phyloP scores from a whole-genome alignment of 179 eudicot species.

The Drosera spatulata region DNA sequence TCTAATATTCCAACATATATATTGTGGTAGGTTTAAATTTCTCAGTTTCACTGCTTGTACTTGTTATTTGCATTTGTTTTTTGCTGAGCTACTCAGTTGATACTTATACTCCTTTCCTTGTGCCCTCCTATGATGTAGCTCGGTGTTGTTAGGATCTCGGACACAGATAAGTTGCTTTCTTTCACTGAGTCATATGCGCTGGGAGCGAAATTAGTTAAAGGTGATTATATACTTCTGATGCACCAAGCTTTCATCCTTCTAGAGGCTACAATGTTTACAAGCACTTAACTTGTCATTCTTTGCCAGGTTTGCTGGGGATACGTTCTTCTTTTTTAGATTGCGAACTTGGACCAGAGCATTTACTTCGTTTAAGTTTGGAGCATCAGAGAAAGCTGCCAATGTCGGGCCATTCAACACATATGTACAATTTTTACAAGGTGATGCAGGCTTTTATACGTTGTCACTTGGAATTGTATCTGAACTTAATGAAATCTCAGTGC shows the following conservation, averaged over 20 bases:
- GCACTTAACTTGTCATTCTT: not conserved
- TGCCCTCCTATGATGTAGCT: conserved; percentile 21
- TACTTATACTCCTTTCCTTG: too few relatives aligned
- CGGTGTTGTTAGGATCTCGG: conserved; percentile 49
- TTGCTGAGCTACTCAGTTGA: too few relatives aligned
- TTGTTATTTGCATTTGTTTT: too few relatives aligned
- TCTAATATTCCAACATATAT: too few relatives aligned
- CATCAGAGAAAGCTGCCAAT: conserved; percentile 37
- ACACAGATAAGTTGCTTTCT: conserved; percentile 36
- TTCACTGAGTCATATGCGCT: conserved; percentile 61
- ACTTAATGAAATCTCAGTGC: not conserved
- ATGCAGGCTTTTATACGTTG: not conserved
- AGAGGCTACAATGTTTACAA: not conserved
- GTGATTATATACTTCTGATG: conserved; percentile 15
- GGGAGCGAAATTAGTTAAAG: conserved; percentile 55
- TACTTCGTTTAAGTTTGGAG: conserved; percentile 74
- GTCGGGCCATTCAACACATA: conserved; percentile 19
- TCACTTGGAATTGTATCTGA: not conserved
- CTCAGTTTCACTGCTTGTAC: too few relatives aligned
- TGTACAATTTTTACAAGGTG: conserved; percentile 87
- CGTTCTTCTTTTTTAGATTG: conserved; percentile 52
- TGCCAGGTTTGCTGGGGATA: conserved; percentile 50
- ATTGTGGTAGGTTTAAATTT: too few relatives aligned
- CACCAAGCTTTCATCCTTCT: conserved; percentile 1
- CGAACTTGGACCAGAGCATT: conserved; percentile 60